Evolutionary conservation across 495 filamentous ascomycete genomes (phyloP).

Genomic region (Elasticomyces elasticus): DNA sequence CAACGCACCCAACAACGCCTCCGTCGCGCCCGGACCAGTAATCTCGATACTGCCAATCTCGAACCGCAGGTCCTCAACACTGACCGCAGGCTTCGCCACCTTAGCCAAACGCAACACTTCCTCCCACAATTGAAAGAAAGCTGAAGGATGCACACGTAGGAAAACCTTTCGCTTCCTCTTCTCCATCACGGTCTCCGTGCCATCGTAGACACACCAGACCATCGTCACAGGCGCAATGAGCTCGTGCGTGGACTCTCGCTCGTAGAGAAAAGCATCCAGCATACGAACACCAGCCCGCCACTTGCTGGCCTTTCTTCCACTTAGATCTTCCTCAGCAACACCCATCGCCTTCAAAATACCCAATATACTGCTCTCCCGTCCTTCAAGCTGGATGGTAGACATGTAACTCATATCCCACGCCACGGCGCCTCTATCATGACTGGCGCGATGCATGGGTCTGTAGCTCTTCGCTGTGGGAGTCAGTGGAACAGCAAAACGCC

Average conservation of each 20-base stretch:
- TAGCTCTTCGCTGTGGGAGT: conserved; percentile 84
- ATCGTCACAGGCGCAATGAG: conserved; percentile 69
- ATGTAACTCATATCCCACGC: conserved; percentile 96
- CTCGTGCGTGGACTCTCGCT: conserved; percentile 41
- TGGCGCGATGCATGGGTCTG: conserved; percentile 75
- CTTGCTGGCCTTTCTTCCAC: conserved; percentile 44
- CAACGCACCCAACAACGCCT: conserved; percentile 65
- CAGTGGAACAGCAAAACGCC: conserved; percentile 79
- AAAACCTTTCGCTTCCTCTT: conserved; percentile 51
- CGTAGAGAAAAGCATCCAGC: conserved; percentile 58
- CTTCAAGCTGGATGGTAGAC: conserved; percentile 72
- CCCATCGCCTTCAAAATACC: conserved; percentile 55
- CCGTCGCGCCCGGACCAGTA: conserved; percentile 71
- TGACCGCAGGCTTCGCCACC: conserved; percentile 58
- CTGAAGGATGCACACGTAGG: conserved; percentile 76
- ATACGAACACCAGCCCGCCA: conserved; percentile 66
- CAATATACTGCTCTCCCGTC: conserved; percentile 50
- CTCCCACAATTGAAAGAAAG: conserved; percentile 75
- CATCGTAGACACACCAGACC: conserved; percentile 51
- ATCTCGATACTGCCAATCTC: conserved; percentile 92
- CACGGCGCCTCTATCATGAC: conserved; percentile 53
- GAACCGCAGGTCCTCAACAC: conserved; percentile 82
- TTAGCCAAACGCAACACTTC: conserved; percentile 61
- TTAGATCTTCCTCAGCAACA: conserved; percentile 37
- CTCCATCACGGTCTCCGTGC: conserved; percentile 28